Percentiles rank a stretch among this genome's conserved stretches.
Evolutionary conservation across 805 yeast species (phyloP).

Genomic region (Lachancea waltii): DNA sequence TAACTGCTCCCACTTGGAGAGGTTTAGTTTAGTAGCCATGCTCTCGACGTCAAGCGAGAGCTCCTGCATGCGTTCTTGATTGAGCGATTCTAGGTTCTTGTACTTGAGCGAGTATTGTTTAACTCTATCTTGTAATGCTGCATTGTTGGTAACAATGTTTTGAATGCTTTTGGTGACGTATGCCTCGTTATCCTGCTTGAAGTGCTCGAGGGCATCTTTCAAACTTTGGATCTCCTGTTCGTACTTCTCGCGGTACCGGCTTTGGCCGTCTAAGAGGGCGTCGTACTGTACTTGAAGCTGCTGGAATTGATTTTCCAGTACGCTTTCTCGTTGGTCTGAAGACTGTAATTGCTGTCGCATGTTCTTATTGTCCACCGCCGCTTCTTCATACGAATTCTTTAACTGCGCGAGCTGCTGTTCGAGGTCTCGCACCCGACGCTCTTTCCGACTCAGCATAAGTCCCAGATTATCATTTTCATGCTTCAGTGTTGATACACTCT

Average conservation of each 20-base stretch:
- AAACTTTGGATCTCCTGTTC: constrained; percentile 17
- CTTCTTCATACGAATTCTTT: constrained; percentile 10
- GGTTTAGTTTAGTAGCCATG: constrained; percentile 11
- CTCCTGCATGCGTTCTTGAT: constrained; percentile 9
- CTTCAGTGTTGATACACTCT: constrained; percentile 53
- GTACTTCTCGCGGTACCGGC: constrained; percentile 21
- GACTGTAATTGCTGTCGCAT: constrained; percentile 5
- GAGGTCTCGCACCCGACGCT: constrained; percentile 58
- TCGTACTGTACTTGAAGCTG: constrained; percentile 22
- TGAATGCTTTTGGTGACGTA: constrained; percentile 1
- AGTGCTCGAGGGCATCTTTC: constrained; percentile 1
- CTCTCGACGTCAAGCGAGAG: constrained; percentile 11
- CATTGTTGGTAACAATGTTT: constrained; percentile 1
- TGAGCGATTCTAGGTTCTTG: constrained; percentile 9
- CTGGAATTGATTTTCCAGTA: constrained; percentile 13
- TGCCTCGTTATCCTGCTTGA: constrained; percentile 4
- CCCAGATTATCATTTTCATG: constrained; percentile 74
- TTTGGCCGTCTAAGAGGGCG: constrained; percentile 22
- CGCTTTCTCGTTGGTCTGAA: constrained; percentile 8
- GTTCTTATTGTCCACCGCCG: constrained; percentile 4
- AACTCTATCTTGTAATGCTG: constrained; percentile 6
- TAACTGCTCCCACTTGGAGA: constrained; percentile 17
- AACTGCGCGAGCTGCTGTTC: constrained; percentile 38
- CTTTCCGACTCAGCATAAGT: constrained; percentile 62
- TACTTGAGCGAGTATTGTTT: constrained; percentile 9